These are phyloP conservation scores for Cercospora sp. DNA, from an alignment of 2,329 filamentous ascomycete genomes.

Conservation along the genomic window DNA sequence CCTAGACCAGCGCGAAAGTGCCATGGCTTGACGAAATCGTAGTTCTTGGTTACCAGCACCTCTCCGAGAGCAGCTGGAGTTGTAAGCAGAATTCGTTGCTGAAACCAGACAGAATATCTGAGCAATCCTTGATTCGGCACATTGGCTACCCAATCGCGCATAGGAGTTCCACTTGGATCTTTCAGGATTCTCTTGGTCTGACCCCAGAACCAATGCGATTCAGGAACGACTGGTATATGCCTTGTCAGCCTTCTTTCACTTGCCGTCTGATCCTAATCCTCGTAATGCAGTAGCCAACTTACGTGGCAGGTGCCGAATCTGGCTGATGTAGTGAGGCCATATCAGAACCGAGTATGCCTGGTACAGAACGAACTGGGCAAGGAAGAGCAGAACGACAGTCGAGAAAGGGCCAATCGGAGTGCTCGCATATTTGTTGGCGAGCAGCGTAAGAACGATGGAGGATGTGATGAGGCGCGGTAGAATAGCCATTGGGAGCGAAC, in stretches of 20 bases:
- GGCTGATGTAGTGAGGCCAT: conserved; percentile 60
- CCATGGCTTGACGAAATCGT: conserved; percentile 52
- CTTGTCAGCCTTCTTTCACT: conserved; percentile 38
- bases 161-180: conserved; percentile 47
- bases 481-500: conserved; percentile 2
- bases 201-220: conserved; percentile 41
- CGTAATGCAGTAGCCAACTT: not conserved
- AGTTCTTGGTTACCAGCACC: conserved; percentile 52
- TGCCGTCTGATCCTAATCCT: conserved; percentile 36
- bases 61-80: conserved; percentile 51
- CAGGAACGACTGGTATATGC: conserved; percentile 6
- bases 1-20: conserved; percentile 56
- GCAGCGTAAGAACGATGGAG: conserved; percentile 2
- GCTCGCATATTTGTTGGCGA: conserved; percentile 30
- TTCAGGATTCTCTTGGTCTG: conserved; percentile 46
- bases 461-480: not conserved
- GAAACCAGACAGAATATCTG: conserved; percentile 51
- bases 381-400: conserved; percentile 46
- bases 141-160: conserved; percentile 53
- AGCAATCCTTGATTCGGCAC: conserved; percentile 59
- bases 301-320: conserved; percentile 57
- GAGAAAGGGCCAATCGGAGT: conserved; percentile 39
- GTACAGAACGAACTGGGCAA: conserved; percentile 40
- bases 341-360: conserved; percentile 50
- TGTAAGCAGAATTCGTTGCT: conserved; percentile 48